phyloP scores from a whole-genome alignment of 495 filamentous ascomycete species.

The Physcia stellaris region DNA sequence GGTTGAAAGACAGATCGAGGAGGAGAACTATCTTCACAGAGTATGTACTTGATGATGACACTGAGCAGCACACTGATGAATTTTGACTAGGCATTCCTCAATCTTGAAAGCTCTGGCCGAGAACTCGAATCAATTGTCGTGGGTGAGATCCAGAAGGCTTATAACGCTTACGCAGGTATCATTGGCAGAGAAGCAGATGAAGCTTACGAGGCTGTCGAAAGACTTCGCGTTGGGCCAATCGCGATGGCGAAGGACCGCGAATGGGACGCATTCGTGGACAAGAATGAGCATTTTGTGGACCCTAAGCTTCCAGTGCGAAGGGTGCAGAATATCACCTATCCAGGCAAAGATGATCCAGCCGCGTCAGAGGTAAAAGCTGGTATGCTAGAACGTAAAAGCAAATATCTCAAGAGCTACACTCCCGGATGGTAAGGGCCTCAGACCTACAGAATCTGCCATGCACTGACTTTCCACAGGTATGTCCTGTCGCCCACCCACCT shows the following conservation, averaged over 20 bases:
- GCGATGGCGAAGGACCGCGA: constrained; percentile 84
- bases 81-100: constrained; percentile 68
- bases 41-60: constrained; percentile 31
- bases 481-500: constrained; percentile 91
- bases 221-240: constrained; percentile 71
- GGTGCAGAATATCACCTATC: constrained; percentile 77
- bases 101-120: constrained; percentile 84
- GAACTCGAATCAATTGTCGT: constrained; percentile 93
- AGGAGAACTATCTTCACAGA: constrained; percentile 93
- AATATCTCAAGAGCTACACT: constrained; percentile 96
- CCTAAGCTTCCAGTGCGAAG: constrained; percentile 66
- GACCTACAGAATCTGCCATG: too few species aligned
- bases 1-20: constrained; percentile 82
- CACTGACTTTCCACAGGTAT: constrained; percentile 51
- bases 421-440: constrained; percentile 70
- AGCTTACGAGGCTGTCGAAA: constrained; percentile 61
- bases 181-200: constrained; percentile 80
- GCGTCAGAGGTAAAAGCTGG: constrained; percentile 79
- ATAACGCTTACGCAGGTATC: constrained; percentile 82
- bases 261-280: constrained; percentile 72
- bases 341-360: constrained; percentile 79
- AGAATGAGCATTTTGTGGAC: constrained; percentile 79
- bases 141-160: constrained; percentile 92
- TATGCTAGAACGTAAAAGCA: constrained; percentile 92
- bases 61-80: constrained; percentile 13